Conservation (phyloP, 1,139 yeast species). For the Kurtzmaniella quercitrusa region DNA sequence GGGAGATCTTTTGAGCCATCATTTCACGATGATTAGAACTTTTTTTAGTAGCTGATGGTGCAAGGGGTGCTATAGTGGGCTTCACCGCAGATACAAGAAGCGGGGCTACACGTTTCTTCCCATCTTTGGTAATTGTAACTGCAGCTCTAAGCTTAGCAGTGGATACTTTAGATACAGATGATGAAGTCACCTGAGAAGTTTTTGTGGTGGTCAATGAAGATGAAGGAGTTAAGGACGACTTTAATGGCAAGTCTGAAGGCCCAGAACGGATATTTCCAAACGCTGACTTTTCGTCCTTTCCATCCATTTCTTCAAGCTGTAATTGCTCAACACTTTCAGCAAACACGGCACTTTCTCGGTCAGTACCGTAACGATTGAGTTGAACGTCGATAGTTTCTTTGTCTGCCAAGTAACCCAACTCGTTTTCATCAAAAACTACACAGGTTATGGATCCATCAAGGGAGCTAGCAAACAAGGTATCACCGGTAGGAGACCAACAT, state of each 20-base stretch:
- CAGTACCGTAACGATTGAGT: constrained; percentile 82
- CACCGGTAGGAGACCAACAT: constrained; percentile 79
- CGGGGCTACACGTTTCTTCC: constrained; percentile 86
- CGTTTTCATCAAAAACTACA: constrained; percentile 63
- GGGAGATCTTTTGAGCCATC: constrained; percentile 24
- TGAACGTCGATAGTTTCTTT: constrained; percentile 63
- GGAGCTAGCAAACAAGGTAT: constrained; percentile 66
- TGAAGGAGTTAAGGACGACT: not conserved
- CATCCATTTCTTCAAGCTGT: constrained; percentile 59
- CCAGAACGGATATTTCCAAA: not conserved
- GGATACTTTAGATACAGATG: constrained; percentile 15
- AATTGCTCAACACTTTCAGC: constrained; percentile 87
- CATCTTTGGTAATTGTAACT: constrained; percentile 66
- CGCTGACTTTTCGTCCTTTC: not conserved
- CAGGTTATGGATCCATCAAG: constrained; percentile 80
- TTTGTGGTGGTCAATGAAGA: not conserved
- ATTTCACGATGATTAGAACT: constrained; percentile 1
- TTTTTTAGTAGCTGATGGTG: constrained; percentile 4
- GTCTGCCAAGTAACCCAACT: constrained; percentile 71
- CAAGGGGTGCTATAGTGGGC: constrained; percentile 24
- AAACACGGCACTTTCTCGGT: constrained; percentile 73
- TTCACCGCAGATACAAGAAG: constrained; percentile 55
- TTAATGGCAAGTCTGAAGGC: not conserved
- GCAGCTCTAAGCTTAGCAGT: constrained; percentile 19
- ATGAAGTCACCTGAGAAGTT: constrained; percentile 2